Evolutionary conservation across 2,329 filamentous ascomycete genomes (phyloP), one percentile per base, ranked within the genome.

Genomic region (Xylariaceae sp.): DNA sequence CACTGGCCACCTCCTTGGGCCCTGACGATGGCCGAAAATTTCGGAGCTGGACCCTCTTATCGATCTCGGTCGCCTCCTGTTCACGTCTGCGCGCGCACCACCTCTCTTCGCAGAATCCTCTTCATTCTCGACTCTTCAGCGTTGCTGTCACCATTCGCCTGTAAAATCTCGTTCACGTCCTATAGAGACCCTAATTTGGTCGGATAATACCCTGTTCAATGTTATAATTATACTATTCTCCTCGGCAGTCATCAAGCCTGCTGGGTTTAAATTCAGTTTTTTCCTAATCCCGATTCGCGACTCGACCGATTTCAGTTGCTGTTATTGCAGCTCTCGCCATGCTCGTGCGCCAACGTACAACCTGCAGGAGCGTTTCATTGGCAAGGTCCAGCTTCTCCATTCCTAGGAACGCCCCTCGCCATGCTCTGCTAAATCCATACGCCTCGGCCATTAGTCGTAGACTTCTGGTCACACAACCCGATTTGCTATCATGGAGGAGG

Each of bases 311-410:
- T n/a, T n/a, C n/a, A n/a, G n/a, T n/a, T n/a, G n/a, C n/a, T n/a
- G n/a, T n/a, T n/a, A n/a, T n/a, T n/a, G n/a, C n/a, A 31, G 24
- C 37, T 42, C 37, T 46, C 50, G 43, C 43, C 2, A 62, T 62
- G 59, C 47, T 61, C 34, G 41, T 56, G 32, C 50, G 58, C 40
- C 51, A 47, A 39, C 43, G 48, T 37, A 47, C 22, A 26, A 26
- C 52, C 52, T 41, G 48, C 19, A 44, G 45, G 49, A 46, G 53
- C 46, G 38, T 61, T 26, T 48, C 52, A n/a, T 38, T 57, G 3
- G 39, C 51, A 30, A 50, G 52, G 34, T 34, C 49, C 13, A 42
- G 38, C 16, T 42, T 26, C 6, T 26, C 22, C n/a, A n/a, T n/a
- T n/a, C n/a, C n/a, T 6, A 26, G 22, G 11, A 26, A 6, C 11